A percentile compares a stretch with the other conserved stretches of the same genome.
Evolutionary conservation across 164 flowering plant genomes (phyloP).

Genomic region (Aristolochia contorta): DNA sequence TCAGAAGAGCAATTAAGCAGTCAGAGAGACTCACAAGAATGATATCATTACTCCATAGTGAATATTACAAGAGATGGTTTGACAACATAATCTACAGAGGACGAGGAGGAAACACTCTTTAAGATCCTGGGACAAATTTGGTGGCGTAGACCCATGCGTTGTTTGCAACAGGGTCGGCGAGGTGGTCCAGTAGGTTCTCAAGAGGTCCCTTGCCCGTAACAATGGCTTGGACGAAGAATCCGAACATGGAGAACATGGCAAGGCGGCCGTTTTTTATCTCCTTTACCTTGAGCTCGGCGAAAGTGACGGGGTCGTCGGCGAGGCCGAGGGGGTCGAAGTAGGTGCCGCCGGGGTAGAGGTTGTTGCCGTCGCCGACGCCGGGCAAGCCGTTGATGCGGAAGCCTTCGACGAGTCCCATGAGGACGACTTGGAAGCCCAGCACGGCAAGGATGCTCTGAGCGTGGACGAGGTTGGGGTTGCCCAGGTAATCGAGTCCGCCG

Average conservation of each 20-base stretch:
- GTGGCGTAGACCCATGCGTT: conserved; percentile 82
- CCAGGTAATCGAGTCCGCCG: conserved; percentile 73
- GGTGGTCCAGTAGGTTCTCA: conserved; percentile 53
- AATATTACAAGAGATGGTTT: neutral
- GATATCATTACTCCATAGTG: neutral
- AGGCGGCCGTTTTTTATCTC: conserved; percentile 73
- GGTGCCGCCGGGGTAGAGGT: conserved; percentile 72
- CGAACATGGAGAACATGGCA: conserved; percentile 84
- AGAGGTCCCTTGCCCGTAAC: conserved; percentile 71
- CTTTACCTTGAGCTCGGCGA: conserved; percentile 74
- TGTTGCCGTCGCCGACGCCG: conserved; percentile 65
- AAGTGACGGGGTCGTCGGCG: conserved; percentile 61
- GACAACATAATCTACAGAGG: conserved; percentile 2
- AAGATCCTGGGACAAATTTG: conserved; percentile 72
- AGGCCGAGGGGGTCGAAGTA: conserved; percentile 72
- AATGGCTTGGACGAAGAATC: conserved; percentile 71
- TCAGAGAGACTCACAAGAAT: neutral
- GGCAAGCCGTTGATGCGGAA: conserved; percentile 59
- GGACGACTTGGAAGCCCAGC: conserved; percentile 54
- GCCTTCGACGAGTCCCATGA: conserved; percentile 70
- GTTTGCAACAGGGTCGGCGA: conserved; percentile 68
- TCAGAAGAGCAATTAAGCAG: too few species aligned
- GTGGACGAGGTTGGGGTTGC: conserved; percentile 71
- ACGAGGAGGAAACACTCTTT: conserved; percentile 1
- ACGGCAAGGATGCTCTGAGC: conserved; percentile 76